A percentile compares a stretch with the other conserved stretches of the same genome.
These are phyloP conservation scores for Dryas drummondii DNA, from an alignment of 306 rosid genomes.

Conservation along the genomic window DNA sequence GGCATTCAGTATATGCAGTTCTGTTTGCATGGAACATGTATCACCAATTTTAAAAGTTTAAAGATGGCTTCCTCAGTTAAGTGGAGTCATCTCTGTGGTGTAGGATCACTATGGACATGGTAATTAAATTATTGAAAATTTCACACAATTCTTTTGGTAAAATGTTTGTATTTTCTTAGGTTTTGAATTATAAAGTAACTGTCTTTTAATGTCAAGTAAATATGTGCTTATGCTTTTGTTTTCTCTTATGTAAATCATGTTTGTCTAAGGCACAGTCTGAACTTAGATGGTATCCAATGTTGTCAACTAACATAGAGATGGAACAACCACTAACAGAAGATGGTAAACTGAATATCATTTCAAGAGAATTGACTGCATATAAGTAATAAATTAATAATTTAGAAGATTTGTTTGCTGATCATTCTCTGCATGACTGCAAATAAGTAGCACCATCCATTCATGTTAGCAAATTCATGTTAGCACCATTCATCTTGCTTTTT, in stretches of 20 bases:
- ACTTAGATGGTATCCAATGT: not conserved
- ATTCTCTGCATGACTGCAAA: not conserved
- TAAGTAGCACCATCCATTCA: not conserved
- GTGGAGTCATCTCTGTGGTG: not conserved
- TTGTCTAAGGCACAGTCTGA: not conserved
- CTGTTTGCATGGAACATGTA: not conserved
- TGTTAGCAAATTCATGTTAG: not conserved
- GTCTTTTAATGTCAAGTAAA: not conserved
- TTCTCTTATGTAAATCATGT: not conserved
- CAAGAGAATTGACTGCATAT: not conserved
- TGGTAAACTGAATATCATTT: not conserved
- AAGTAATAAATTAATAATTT: not conserved
- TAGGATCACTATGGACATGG: not conserved
- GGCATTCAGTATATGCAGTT: not conserved
- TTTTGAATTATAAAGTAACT: not conserved
- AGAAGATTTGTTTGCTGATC: not conserved
- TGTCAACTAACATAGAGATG: not conserved
- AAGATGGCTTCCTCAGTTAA: not conserved
- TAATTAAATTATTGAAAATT: not conserved
- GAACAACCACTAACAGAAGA: not conserved
- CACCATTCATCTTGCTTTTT: not conserved
- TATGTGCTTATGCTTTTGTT: not conserved
- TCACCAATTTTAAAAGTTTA: not conserved
- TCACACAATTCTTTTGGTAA: not conserved
- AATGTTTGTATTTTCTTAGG: not conserved